These are phyloP conservation scores for Mucuna pruriens DNA, from an alignment of 306 rosid species.

Conservation along the genomic window DNA sequence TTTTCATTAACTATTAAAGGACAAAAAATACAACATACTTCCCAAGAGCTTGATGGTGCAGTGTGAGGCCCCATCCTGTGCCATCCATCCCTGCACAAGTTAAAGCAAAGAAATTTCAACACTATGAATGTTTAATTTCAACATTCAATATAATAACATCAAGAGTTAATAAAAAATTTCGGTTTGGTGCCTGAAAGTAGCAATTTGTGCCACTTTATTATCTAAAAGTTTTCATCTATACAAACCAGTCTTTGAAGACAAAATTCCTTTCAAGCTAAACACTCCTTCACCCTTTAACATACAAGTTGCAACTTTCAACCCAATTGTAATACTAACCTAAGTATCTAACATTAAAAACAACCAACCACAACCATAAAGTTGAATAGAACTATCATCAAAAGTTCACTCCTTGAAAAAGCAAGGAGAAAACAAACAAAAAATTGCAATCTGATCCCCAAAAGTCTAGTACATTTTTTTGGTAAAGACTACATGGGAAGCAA, in stretches of 20 bases:
- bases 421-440: background rate
- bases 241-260: background rate
- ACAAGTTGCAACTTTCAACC: background rate
- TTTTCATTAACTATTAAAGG: background rate
- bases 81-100: conserved; percentile 79
- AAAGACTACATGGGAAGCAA: no score
- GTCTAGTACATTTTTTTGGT: no score
- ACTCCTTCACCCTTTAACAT: background rate
- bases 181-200: background rate
- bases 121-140: conserved; percentile 6
- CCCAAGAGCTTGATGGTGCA: conserved; percentile 96
- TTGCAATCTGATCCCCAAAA: background rate
- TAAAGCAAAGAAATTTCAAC: conserved; percentile 31
- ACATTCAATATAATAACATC: background rate
- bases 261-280: background rate
- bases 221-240: background rate
- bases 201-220: background rate
- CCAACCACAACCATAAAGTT: background rate
- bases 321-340: background rate
- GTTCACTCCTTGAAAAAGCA: background rate
- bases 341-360: background rate
- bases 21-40: conserved; percentile 57
- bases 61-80: conserved; percentile 84
- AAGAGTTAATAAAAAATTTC: background rate
- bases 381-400: background rate